Conservation (phyloP, 345 rosid species). For the Psidium friedrichsthalianum region DNA sequence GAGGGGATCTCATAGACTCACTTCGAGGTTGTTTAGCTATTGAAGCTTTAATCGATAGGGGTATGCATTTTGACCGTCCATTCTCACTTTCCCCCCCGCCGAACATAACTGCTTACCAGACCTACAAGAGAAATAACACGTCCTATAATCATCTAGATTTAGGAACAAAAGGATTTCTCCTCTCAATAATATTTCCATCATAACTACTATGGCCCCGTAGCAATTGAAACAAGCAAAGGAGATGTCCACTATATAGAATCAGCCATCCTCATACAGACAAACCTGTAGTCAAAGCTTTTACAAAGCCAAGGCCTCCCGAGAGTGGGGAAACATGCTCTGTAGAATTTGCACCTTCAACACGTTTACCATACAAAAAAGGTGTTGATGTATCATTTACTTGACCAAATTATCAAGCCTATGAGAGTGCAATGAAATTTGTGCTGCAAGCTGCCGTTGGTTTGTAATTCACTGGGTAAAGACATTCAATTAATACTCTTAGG, state of each 20-base stretch:
- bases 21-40: slow-evolving; percentile 43
- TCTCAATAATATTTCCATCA: neutral
- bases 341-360: neutral
- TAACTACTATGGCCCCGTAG: neutral
- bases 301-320: neutral
- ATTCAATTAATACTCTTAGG: neutral
- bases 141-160: neutral
- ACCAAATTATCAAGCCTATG: neutral
- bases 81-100: slow-evolving; percentile 32
- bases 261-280: neutral
- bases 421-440: neutral
- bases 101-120: slow-evolving; percentile 33
- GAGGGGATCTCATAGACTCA: slow-evolving; percentile 64
- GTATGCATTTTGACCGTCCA: slow-evolving; percentile 50
- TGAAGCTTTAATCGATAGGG: slow-evolving; percentile 48
- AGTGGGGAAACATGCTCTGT: neutral
- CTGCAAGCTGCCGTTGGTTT: neutral
- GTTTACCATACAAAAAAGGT: neutral
- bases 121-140: slow-evolving; percentile 25
- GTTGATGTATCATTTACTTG: neutral
- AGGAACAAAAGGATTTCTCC: neutral
- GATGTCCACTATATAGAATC: neutral
- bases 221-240: neutral
- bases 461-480: neutral
- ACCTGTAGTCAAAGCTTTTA: neutral